Base-by-base conservation (phyloP, 2,329 filamentous ascomycete species). In the Paecilomyces fulvus region DNA sequence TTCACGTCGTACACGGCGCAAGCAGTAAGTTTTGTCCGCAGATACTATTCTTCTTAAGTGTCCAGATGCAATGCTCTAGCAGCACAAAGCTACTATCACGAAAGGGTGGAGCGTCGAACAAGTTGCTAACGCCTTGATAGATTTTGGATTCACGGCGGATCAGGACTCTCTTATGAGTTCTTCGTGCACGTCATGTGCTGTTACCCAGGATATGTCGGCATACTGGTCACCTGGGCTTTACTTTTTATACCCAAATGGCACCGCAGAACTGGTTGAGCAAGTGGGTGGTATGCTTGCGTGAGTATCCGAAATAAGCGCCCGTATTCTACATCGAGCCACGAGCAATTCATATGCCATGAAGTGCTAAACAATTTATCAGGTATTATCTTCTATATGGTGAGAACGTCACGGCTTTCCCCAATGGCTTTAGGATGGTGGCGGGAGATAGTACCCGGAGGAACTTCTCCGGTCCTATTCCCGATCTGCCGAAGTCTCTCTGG, bases 181-280 rank as follows among this genome's bases (percentile, higher is more conserved):
- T 50, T 75, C 84, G 60, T 96, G 91, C 75, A 94, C 90, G 1
- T 92, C 89, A 10, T 95, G 90, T 70, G 83, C 81, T 56, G 87
- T 95, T 48, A 84, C 78, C 37, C 80, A 92, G 74, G 91, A 96
- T 74, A 87, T 85, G 75, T 95, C 90, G n/a, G 85, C 84, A 30
- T 96, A 96, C 76, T 96, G 90, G 89, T 83, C 85, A 54, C 91
- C 91, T 0, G 75, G 82, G 1, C 68, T 95, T 60, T 92, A 92
- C 76, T 96, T 95, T 72, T 73, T 85, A 67, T 82, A 91, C 65
- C 66, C 74, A 11, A 87, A 88, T 63, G 83, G 87, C 56, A 77
- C 84, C 56, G 83, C 83, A 53, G 82, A 88, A 64, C 71, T 88
- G 56, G 89, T 95, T 50, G 73, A 80, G 1, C 85, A 94, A 69